Evolutionary conservation across 1,284 basidiomycete species (phyloP), one percentile per base, ranked within the genome.

Genomic region (Anthracocystis panici-leucophaei): DNA sequence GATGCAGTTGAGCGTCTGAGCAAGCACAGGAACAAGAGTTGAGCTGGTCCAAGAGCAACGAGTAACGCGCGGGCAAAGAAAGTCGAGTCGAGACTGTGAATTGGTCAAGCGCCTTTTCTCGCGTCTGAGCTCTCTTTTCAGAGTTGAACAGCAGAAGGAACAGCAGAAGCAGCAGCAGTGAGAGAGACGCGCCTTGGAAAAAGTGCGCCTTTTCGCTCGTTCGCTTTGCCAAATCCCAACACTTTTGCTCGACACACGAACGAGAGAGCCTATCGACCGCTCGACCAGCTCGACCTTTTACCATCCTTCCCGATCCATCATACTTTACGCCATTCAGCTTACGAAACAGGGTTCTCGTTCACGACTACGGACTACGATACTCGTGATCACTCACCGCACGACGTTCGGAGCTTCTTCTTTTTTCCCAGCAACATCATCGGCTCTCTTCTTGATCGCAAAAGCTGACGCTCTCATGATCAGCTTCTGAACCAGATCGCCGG

Each of bases 171-270:
- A 25, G 12, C 49, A 50, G 20, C 20, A 27, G 35, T n/a, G 29
- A 25, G 21, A 29, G 21, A 44, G 55, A 57, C 55, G 55, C 55
- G 55, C 46, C 45, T 35, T 18, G 23, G 31, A n/a, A 33, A 38
- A 45, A 29, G 55, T 51, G 49, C 35, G 23, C n/a, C 50, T 52
- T 51, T 31, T 6, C 20, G 21, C 51, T 40, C 21, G 25, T 20
- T 49, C 48, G 48, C 48, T 49, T 49, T 49, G 48, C 38, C 44
- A 49, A 57, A 57, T 57, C 56, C 56, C 56, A 57, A 50, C 56
- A 57, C 56, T 57, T 56, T 45, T 23, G 18, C n/a, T 29, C 11
- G 46, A 16, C 38, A 21, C 5, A 23, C 14, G 7, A 14, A n/a
- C 20, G 3, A 11, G 48, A 14, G 27, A 48, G 8, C 9, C 46